phyloP scores from a whole-genome alignment of 2,329 filamentous ascomycete genomes.

The Alternaria gansuensis region DNA sequence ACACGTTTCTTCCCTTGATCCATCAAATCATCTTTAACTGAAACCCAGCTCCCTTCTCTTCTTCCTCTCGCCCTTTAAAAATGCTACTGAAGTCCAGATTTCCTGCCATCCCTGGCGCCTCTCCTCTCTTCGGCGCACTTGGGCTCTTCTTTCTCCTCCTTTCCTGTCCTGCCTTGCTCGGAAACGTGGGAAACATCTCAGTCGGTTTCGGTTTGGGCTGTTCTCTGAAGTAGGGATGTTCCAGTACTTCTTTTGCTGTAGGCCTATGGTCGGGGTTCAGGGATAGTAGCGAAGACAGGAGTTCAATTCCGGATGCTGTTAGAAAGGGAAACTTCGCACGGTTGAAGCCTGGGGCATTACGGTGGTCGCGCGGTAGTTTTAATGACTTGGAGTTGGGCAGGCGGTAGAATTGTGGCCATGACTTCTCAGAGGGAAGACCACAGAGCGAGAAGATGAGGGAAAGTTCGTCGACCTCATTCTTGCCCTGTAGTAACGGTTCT shows the following conservation, averaged over 20 bases:
- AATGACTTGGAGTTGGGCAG: slow-evolving; percentile 86
- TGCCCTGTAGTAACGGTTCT: slow-evolving; percentile 83
- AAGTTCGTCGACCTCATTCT: slow-evolving; percentile 91
- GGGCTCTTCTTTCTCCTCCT: slow-evolving; percentile 77
- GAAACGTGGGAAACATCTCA: slow-evolving; percentile 96
- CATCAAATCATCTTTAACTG: slow-evolving; percentile 45
- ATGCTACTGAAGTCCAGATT: slow-evolving; percentile 61
- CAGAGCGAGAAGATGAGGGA: slow-evolving; percentile 83
- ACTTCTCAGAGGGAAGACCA: slow-evolving; percentile 81
- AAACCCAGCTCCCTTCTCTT: slow-evolving; percentile 61
- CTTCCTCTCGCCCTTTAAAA: slow-evolving; percentile 59
- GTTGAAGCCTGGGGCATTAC: slow-evolving; percentile 62
- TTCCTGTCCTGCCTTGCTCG: slow-evolving; percentile 93
- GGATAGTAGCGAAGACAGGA: slow-evolving; percentile 75
- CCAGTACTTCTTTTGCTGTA: slow-evolving; percentile 75
- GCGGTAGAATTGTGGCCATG: slow-evolving; percentile 86
- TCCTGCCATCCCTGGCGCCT: slow-evolving; percentile 58
- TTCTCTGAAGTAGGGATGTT: slow-evolving; percentile 85
- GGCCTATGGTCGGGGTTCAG: slow-evolving; percentile 79
- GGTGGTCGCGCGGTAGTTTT: slow-evolving; percentile 63
- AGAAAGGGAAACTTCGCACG: slow-evolving; percentile 83
- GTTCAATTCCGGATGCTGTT: slow-evolving; percentile 74
- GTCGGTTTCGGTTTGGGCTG: slow-evolving; percentile 89
- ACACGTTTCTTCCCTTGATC: background rate
- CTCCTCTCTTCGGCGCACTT: slow-evolving; percentile 81